Evolutionary conservation across 768 basidiomycete genomes (phyloP), one percentile per base, ranked within the genome.

Genomic region (Pleurotus platypus): DNA sequence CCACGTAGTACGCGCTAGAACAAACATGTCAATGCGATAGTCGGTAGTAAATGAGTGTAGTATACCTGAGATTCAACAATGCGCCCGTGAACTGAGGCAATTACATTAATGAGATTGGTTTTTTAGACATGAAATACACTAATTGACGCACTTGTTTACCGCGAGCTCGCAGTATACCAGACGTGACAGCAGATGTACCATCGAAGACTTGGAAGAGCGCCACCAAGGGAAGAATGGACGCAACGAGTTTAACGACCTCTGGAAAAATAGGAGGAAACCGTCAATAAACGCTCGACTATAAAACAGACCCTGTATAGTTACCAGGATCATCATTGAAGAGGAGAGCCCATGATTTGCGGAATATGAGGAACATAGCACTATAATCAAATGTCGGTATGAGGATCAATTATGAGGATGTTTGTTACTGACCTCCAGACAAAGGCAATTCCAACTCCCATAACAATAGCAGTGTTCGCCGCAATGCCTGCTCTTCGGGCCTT

Each of bases 121-220:
- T 30, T 35, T 35, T 8, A 35, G 8, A 9, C 30, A 35, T 11
- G 30, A 9, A 35, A 35, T 35, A 2, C 30, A 9, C 30, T 35
- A 8, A 4, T 9, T 35, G 30, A 35, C 30, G 12, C 53, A 75
- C 85, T 71, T 90, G 90, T 69, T 87, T 90, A 18, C 94, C 94
- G 39, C 84, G 75, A 0, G 94, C 89, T 45, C 96, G 80, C 55
- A 98, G 77, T 59, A 97, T 83, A 2, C 94, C 94, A 5, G 78
- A 81, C 0, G 84, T 78, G 4, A 94, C 81, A 0, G 80, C 85
- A 2, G 79, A 67, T 9, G 84, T 75, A 0, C 87, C 92, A 63
- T 99, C 96, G 57, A 94, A 89, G 3, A 96, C 83, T 69, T 97
- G 90, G 76, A 87, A 90, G 24, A 90, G 73, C 6, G 87, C 84